Conservation (phyloP, 306 rosid genomes). For the Quercus ilex region DNA sequence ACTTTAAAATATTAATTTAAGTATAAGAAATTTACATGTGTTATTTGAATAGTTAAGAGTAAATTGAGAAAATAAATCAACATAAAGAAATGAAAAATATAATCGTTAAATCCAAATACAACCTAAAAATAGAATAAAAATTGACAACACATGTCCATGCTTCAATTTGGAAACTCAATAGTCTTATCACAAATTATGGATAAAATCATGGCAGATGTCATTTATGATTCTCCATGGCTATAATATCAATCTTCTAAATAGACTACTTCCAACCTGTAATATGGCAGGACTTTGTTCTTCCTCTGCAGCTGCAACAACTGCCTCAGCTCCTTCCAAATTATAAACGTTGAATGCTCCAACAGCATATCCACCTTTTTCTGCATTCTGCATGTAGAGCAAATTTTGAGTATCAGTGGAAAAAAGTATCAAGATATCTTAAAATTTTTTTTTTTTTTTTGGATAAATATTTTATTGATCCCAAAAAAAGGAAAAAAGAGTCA, state of each 20-base stretch:
- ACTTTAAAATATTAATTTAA: too few relatives aligned
- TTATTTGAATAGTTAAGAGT: too few relatives aligned
- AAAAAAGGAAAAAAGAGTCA: too few relatives aligned
- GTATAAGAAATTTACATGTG: too few relatives aligned
- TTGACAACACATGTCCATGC: neutral
- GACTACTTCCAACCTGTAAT: constrained; percentile 64
- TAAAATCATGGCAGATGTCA: neutral
- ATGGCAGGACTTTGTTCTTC: constrained; percentile 91
- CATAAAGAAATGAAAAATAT: too few relatives aligned
- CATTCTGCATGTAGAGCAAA: constrained; percentile 42
- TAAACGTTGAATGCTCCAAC: constrained; percentile 97
- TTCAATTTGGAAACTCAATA: neutral
- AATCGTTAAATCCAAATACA: too few relatives aligned
- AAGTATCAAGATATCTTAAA: neutral
- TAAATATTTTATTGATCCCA: too few relatives aligned
- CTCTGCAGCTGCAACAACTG: constrained; percentile 93
- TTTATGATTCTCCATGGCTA: neutral
- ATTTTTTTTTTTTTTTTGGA: too few relatives aligned
- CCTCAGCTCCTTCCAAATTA: constrained; percentile 94
- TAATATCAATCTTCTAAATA: constrained; percentile 2
- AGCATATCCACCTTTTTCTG: constrained; percentile 87
- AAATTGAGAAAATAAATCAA: too few relatives aligned
- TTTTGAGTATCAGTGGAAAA: constrained; percentile 17
- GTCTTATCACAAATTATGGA: neutral
- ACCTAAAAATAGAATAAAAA: too few relatives aligned